phyloP scores from a whole-genome alignment of 129 eudicot species.

The Pulicaria dysenterica region DNA sequence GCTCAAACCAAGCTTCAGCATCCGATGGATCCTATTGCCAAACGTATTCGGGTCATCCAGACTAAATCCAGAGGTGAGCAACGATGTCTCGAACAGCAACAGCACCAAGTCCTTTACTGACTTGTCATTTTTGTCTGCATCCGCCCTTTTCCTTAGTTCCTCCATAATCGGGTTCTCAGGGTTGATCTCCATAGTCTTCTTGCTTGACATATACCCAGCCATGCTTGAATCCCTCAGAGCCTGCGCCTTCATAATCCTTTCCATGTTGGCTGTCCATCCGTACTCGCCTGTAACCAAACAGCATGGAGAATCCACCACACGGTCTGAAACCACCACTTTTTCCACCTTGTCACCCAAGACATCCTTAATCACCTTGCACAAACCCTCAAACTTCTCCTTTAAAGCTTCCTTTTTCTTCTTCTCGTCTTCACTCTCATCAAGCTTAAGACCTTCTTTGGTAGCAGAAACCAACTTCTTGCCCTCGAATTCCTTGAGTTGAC shows the following conservation, averaged over 20 bases:
- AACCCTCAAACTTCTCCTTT: constrained; percentile 45
- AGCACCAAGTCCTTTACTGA: constrained; percentile 50
- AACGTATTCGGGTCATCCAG: constrained; percentile 52
- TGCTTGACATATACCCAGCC: constrained; percentile 51
- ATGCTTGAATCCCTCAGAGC: constrained; percentile 50
- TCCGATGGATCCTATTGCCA: constrained; percentile 45
- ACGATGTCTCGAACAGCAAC: constrained; percentile 46
- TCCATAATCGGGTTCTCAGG: constrained; percentile 50
- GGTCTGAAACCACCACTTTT: constrained; percentile 42
- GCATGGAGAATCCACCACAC: constrained; percentile 55
- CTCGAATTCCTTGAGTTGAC: constrained; percentile 48
- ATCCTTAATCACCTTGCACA: constrained; percentile 47
- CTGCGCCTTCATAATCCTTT: constrained; percentile 40
- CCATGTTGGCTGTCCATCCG: constrained; percentile 56
- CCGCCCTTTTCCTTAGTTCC: constrained; percentile 46
- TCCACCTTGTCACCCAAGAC: constrained; percentile 42
- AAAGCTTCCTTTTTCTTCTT: constrained; percentile 41
- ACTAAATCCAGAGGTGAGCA: constrained; percentile 48
- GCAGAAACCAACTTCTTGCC: constrained; percentile 54
- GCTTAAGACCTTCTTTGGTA: constrained; percentile 48
- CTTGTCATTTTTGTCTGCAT: constrained; percentile 52
- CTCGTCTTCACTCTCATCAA: constrained; percentile 49
- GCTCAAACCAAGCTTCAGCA: constrained; percentile 53
- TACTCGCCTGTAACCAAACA: constrained; percentile 54
- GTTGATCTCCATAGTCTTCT: constrained; percentile 57